Conservation (phyloP, 1,139 yeast genomes). For the Suhomyces anneliseae region DNA sequence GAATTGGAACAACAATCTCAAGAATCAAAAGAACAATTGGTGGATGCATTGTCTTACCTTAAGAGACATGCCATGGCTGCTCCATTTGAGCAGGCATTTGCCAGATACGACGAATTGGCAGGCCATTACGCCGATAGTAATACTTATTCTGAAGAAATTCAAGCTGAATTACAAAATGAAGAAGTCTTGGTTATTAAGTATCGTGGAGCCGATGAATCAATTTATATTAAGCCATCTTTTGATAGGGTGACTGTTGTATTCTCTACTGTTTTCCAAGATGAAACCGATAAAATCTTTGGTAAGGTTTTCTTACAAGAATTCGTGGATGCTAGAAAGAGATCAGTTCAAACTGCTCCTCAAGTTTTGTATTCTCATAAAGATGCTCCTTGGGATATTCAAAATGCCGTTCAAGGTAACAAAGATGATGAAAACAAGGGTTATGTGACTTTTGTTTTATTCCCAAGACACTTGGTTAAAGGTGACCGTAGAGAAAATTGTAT, state of each 20-base stretch:
- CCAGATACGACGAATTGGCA: conserved; percentile 71
- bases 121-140: conserved; percentile 48
- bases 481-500: conserved; percentile 82
- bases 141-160: conserved; percentile 51
- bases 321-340: conserved; percentile 94
- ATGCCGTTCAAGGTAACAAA: conserved; percentile 39
- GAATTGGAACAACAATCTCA: conserved; percentile 39
- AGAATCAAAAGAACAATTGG: conserved; percentile 50
- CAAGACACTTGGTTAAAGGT: conserved; percentile 68
- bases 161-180: conserved; percentile 50
- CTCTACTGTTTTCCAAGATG: conserved; percentile 93
- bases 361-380: conserved; percentile 86
- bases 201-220: conserved; percentile 84
- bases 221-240: conserved; percentile 86
- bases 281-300: conserved; percentile 93
- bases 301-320: conserved; percentile 95
- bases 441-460: conserved; percentile 73
- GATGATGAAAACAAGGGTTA: conserved; percentile 64
- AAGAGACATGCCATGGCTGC: conserved; percentile 90
- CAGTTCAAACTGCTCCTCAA: conserved; percentile 98
- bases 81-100: conserved; percentile 86
- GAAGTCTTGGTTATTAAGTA: conserved; percentile 75
- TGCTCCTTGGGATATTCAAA: conserved; percentile 84
- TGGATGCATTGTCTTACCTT: conserved; percentile 67
- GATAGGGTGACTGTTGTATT: conserved; percentile 97